phyloP scores from a whole-genome alignment of 2,329 filamentous ascomycete genomes.

The Calonectria pteridis region DNA sequence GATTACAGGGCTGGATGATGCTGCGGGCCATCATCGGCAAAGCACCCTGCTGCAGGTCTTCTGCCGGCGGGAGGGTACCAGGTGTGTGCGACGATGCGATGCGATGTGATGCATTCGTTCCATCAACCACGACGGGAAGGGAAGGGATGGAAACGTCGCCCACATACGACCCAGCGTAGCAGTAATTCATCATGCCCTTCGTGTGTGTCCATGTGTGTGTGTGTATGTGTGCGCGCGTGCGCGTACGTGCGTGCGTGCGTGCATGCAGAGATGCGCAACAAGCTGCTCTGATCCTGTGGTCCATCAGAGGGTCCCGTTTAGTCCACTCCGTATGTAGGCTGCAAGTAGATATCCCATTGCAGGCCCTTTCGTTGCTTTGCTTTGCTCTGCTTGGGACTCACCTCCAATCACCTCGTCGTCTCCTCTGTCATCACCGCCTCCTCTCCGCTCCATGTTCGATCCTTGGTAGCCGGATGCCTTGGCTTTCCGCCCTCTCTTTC shows the following conservation, averaged over 20 bases:
- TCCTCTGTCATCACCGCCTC: background rate
- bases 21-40: constrained; percentile 12
- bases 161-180: constrained; percentile 3
- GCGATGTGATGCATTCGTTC: constrained; percentile 11
- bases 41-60: constrained; percentile 18
- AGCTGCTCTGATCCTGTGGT: background rate
- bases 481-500: background rate
- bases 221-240: background rate
- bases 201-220: background rate
- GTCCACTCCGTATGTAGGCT: background rate
- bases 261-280: background rate
- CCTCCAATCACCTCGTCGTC: background rate
- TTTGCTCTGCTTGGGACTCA: constrained; percentile 4
- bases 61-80: constrained; percentile 13
- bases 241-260: background rate
- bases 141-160: constrained; percentile 2
- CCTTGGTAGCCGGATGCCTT: background rate
- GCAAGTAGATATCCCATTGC: background rate
- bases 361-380: constrained; percentile 15
- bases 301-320: background rate
- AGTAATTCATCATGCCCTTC: background rate
- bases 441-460: background rate
- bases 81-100: constrained; percentile 11
- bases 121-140: background rate
- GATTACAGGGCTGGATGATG: constrained; percentile 1